Conservation (phyloP, 331 rosid species). For the Arachis monticola region DNA sequence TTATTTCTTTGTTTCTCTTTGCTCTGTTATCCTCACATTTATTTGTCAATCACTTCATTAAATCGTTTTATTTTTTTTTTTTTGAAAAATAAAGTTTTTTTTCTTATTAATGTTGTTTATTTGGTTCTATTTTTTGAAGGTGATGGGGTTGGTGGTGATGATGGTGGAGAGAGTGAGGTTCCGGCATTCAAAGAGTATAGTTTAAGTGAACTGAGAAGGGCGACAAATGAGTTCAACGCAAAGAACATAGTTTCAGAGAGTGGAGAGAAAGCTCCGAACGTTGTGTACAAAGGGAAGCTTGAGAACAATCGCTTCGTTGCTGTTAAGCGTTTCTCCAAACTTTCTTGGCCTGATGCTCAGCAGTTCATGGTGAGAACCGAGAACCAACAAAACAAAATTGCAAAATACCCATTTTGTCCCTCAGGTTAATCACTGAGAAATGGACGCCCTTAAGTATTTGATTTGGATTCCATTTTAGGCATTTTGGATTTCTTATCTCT, state of each 20-base stretch:
- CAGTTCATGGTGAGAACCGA: conserved; percentile 68
- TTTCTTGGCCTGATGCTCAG: conserved; percentile 84
- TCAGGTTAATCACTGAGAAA: conserved; percentile 33
- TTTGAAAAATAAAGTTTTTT: background rate
- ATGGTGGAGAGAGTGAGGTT: conserved; percentile 47
- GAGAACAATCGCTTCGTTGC: conserved; percentile 68
- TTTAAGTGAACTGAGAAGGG: conserved; percentile 67
- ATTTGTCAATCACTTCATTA: no score
- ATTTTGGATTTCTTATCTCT: background rate
- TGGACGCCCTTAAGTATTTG: conserved; percentile 9
- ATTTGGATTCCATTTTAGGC: conserved; percentile 17
- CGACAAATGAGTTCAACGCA: conserved; percentile 70
- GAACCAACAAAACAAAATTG: no score
- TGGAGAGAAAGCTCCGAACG: conserved; percentile 87
- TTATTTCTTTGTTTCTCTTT: background rate
- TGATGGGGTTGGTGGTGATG: conserved; percentile 54
- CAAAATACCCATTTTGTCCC: conserved; percentile 4
- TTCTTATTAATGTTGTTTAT: background rate
- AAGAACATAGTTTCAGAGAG: conserved; percentile 75
- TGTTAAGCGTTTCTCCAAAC: conserved; percentile 75
- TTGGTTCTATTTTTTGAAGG: conserved; percentile 47
- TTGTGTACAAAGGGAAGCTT: conserved; percentile 73
- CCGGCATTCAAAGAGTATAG: conserved; percentile 63
- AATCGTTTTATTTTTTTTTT: background rate
- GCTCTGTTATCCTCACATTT: background rate